Percentiles rank a stretch among this genome's conserved stretches.
Evolutionary conservation across 441 rosid genomes (phyloP).

Genomic region (Erysimum cheiri): DNA sequence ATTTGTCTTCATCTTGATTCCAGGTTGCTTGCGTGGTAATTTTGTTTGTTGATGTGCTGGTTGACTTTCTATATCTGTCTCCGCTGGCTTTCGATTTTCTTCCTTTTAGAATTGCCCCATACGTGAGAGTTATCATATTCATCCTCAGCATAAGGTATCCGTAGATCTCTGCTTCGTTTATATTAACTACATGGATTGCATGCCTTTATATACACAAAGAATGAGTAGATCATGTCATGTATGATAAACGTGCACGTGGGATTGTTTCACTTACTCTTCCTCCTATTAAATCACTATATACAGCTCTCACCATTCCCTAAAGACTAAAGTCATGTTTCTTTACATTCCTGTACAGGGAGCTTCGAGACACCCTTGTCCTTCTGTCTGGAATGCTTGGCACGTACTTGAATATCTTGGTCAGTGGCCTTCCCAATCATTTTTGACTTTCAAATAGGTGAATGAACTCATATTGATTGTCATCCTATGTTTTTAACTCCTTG

Average conservation of each 20-base stretch:
- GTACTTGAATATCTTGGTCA: slow-evolving; percentile 84
- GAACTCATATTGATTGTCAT: slow-evolving; percentile 21
- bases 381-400: slow-evolving; percentile 94
- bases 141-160: slow-evolving; percentile 81
- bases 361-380: slow-evolving; percentile 67
- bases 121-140: slow-evolving; percentile 81
- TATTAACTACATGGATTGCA: neutral
- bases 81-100: slow-evolving; percentile 71
- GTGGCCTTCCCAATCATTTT: slow-evolving; percentile 43
- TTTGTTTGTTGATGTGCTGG: slow-evolving; percentile 78
- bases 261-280: slow-evolving; percentile 11
- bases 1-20: slow-evolving; percentile 42
- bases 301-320: slow-evolving; percentile 29
- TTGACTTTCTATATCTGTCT: slow-evolving; percentile 76
- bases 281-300: slow-evolving; percentile 3
- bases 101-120: slow-evolving; percentile 91
- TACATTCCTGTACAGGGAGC: slow-evolving; percentile 59
- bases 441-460: neutral
- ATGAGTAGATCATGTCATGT: slow-evolving; percentile 2
- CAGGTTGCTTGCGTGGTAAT: slow-evolving; percentile 74
- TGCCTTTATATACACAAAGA: neutral
- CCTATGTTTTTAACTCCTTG: slow-evolving; percentile 27
- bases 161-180: slow-evolving; percentile 17
- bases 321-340: slow-evolving; percentile 24
- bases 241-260: neutral